Conservation (phyloP, 148 eudicot species). For the Suaeda aralocaspica region DNA sequence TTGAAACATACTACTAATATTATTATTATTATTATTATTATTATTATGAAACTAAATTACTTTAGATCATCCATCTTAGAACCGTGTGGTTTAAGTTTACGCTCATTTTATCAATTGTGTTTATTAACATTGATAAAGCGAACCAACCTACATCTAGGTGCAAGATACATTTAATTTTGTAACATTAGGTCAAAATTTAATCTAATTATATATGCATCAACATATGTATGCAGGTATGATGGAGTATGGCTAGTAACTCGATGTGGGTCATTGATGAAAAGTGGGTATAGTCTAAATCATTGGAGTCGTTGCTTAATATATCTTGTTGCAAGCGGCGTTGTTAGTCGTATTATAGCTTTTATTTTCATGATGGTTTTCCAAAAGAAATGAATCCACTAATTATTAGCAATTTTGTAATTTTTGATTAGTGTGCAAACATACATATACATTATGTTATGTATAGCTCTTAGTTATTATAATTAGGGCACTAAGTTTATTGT, state of each 20-base stretch:
- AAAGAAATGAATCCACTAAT: slow-evolving; percentile 44
- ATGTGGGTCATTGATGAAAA: slow-evolving; percentile 56
- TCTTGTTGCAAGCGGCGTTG: slow-evolving; percentile 48
- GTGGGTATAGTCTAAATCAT: slow-evolving; percentile 52
- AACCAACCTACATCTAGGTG: too few species aligned
- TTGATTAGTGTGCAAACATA: background rate
- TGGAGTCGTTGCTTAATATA: slow-evolving; percentile 51
- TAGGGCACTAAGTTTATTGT: background rate
- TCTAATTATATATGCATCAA: background rate
- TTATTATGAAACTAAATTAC: too few species aligned
- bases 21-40: background rate
- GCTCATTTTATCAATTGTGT: too few species aligned
- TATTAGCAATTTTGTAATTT: background rate
- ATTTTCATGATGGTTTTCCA: slow-evolving; percentile 51
- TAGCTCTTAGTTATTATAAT: background rate
- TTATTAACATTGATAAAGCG: too few species aligned
- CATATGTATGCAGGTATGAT: slow-evolving; percentile 41
- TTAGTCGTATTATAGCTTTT: slow-evolving; percentile 60
- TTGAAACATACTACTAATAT: background rate
- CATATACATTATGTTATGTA: background rate
- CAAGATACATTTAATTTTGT: too few species aligned
- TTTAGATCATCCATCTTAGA: too few species aligned
- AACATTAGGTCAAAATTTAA: too few species aligned
- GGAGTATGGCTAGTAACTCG: slow-evolving; percentile 95
- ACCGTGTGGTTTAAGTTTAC: too few species aligned